Conservation (phyloP, 306 rosid genomes). For the Astragalus glycyphyllos region DNA sequence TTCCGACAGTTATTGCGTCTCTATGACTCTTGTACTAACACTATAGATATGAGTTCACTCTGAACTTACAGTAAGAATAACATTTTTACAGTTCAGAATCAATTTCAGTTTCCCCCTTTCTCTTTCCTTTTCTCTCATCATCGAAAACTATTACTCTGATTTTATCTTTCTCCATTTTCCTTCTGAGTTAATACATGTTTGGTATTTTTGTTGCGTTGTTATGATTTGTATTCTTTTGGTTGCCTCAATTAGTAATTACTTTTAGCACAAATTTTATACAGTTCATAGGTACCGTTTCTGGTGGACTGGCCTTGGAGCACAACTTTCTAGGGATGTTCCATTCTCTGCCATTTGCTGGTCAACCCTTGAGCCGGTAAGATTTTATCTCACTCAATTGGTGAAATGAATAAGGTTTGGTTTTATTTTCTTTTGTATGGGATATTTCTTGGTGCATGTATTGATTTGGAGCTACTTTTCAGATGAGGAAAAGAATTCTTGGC, state of each 20-base stretch:
- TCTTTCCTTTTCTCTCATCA: no score
- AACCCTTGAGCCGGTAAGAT: slow-evolving; percentile 89
- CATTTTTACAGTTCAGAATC: no score
- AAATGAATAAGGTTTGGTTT: slow-evolving; percentile 4
- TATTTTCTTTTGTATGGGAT: slow-evolving; percentile 24
- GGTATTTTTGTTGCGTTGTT: slow-evolving; percentile 22
- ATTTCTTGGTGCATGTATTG: slow-evolving; percentile 39
- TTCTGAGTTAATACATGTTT: slow-evolving; percentile 33
- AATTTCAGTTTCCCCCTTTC: no score
- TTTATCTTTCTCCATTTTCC: slow-evolving; percentile 33
- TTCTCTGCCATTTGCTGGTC: slow-evolving; percentile 98
- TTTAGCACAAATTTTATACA: slow-evolving; percentile 37
- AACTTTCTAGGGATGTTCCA: slow-evolving; percentile 93
- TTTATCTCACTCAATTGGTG: slow-evolving; percentile 16
- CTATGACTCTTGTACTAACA: no score
- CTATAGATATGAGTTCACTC: no score
- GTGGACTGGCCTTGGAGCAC: slow-evolving; percentile 99
- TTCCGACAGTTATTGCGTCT: no score
- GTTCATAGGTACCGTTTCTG: slow-evolving; percentile 71
- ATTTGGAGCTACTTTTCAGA: slow-evolving; percentile 53
- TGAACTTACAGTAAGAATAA: no score
- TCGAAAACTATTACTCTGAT: not conserved
- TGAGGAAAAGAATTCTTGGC: slow-evolving; percentile 68
- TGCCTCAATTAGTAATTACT: slow-evolving; percentile 29
- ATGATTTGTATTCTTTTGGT: slow-evolving; percentile 27